These are phyloP conservation scores for Fusarium chaquense DNA, from an alignment of 2,329 filamentous ascomycete species.

Conservation along the genomic window DNA sequence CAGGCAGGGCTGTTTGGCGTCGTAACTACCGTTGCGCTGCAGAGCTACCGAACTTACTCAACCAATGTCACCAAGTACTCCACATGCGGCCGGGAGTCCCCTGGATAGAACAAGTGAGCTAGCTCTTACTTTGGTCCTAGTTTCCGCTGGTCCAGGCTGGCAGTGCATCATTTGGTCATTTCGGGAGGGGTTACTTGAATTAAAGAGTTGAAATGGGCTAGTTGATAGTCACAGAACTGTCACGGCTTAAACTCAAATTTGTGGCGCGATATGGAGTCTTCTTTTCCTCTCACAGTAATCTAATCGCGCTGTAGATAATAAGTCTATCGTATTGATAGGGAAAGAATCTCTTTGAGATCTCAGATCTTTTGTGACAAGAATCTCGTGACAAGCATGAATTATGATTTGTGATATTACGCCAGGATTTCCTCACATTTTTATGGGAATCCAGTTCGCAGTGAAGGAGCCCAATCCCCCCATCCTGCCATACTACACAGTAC, in stretches of 20 bases:
- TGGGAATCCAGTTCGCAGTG: neutral
- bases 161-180: neutral
- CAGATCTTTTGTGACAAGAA: neutral
- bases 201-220: neutral
- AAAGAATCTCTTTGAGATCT: neutral
- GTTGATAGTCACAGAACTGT: neutral
- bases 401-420: neutral
- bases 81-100: neutral
- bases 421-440: neutral
- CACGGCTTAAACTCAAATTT: conserved; percentile 1
- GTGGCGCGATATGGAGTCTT: neutral
- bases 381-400: neutral
- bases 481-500: neutral
- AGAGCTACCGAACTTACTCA: neutral
- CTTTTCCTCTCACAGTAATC: neutral
- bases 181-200: neutral
- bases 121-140: neutral
- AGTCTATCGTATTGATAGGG: neutral
- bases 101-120: neutral
- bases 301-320: neutral
- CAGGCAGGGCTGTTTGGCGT: neutral
- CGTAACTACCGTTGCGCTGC: neutral
- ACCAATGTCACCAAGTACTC: neutral
- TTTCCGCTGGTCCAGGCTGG: neutral
- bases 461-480: neutral